Conservation (phyloP, 2,329 filamentous ascomycete species). For the Aspergillus sp. region DNA sequence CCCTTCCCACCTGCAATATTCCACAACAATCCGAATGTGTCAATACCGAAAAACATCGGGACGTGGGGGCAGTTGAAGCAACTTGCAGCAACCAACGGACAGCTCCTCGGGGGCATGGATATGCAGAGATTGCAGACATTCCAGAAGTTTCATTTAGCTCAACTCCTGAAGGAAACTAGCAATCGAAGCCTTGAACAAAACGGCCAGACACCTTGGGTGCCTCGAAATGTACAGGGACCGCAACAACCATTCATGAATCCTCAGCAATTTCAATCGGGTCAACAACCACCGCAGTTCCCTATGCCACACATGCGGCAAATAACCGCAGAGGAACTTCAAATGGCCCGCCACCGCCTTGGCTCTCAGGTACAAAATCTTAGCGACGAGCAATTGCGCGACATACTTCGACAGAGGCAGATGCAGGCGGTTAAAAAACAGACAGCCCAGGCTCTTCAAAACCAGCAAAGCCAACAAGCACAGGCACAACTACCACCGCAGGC, state of each 20-base stretch:
- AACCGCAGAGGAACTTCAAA: constrained; percentile 36
- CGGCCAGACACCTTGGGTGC: constrained; percentile 23
- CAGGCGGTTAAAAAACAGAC: constrained; percentile 32
- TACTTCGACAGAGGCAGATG: constrained; percentile 40
- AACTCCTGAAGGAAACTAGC: constrained; percentile 31
- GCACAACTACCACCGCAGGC: constrained; percentile 23
- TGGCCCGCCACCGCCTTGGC: constrained; percentile 38
- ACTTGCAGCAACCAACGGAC: constrained; percentile 50
- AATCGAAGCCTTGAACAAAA: constrained; percentile 25
- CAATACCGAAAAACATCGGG: constrained; percentile 52
- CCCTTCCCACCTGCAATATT: constrained; percentile 39
- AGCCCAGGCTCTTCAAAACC: constrained; percentile 22
- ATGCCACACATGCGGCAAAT: constrained; percentile 35
- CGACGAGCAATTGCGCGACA: constrained; percentile 45
- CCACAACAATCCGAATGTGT: constrained; percentile 31
- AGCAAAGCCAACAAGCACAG: constrained; percentile 27
- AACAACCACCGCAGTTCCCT: constrained; percentile 27
- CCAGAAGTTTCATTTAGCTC: constrained; percentile 47
- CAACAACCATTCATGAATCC: constrained; percentile 29
- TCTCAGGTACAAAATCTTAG: constrained; percentile 32
- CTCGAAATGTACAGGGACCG: constrained; percentile 26
- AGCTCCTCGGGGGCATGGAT: constrained; percentile 42
- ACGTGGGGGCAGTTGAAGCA: constrained; percentile 60
- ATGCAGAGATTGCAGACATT: constrained; percentile 41
- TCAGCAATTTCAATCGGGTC: constrained; percentile 29